Percentiles rank a stretch among this genome's conserved stretches.
phyloP scores from a whole-genome alignment of 768 basidiomycete species.

The Boletus rubescentipes region DNA sequence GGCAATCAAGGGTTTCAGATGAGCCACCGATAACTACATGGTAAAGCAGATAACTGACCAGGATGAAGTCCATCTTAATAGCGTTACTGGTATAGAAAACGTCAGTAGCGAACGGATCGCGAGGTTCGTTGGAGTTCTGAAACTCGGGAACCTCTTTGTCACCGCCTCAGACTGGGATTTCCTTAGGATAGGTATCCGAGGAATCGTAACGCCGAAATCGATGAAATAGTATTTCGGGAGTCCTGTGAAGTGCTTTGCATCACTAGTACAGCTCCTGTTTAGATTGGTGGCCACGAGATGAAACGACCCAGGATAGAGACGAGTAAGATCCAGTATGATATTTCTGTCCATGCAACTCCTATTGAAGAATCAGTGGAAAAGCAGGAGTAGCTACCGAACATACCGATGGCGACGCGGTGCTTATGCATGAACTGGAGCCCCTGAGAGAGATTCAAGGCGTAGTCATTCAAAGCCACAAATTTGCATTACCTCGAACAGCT shows the following conservation, averaged over 20 bases:
- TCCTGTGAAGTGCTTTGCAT: constrained; percentile 14
- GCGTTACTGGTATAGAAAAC: constrained; percentile 44
- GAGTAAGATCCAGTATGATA: constrained; percentile 32
- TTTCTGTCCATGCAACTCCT: constrained; percentile 30
- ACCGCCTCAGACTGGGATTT: constrained; percentile 35
- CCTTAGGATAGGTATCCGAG: constrained; percentile 22
- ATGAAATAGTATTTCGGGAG: constrained; percentile 14
- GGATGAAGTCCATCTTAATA: constrained; percentile 30
- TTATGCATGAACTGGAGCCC: too few relatives aligned
- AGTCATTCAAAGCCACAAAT: too few relatives aligned
- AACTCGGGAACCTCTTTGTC: constrained; percentile 44
- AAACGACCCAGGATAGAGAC: constrained; percentile 28
- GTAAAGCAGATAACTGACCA: constrained; percentile 5
- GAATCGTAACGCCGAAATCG: constrained; percentile 26
- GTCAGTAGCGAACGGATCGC: constrained; percentile 43
- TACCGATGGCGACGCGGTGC: constrained; percentile 16
- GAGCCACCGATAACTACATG: neutral
- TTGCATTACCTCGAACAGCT: constrained; percentile 35
- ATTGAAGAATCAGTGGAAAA: neutral
- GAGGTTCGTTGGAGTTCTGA: constrained; percentile 17
- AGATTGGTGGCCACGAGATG: constrained; percentile 18
- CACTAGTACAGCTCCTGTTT: neutral
- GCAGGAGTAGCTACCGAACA: neutral
- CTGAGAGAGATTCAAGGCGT: too few relatives aligned
- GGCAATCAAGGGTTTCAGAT: constrained; percentile 28